Evolutionary conservation across 805 yeast species (phyloP).

Genomic region (Cyberlindnera lachancei): DNA sequence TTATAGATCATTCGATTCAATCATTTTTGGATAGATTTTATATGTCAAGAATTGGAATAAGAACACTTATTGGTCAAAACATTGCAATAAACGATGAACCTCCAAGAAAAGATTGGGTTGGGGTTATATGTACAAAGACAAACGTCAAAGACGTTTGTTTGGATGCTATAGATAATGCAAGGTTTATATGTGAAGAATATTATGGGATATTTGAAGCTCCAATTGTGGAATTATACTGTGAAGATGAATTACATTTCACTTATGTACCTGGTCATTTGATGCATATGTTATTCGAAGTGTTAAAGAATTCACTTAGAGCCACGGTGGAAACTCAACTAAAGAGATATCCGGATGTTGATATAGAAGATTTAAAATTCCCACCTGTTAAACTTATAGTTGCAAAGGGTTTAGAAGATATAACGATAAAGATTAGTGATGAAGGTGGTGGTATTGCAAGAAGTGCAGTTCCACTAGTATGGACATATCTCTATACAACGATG

Average conservation of each 20-base stretch:
- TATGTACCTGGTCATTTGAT: constrained; percentile 90
- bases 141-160: constrained; percentile 76
- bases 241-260: constrained; percentile 65
- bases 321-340: constrained; percentile 76
- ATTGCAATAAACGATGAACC: constrained; percentile 73
- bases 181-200: constrained; percentile 86
- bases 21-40: constrained; percentile 79
- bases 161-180: constrained; percentile 85
- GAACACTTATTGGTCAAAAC: constrained; percentile 94
- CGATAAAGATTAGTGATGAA: constrained; percentile 84
- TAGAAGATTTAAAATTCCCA: constrained; percentile 67
- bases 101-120: constrained; percentile 64
- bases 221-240: constrained; percentile 65
- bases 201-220: constrained; percentile 86
- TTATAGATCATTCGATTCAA: constrained; percentile 68
- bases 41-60: constrained; percentile 84
- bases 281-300: constrained; percentile 84
- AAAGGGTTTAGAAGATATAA: constrained; percentile 85
- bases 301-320: constrained; percentile 82
- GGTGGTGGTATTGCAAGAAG: constrained; percentile 91
- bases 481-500: constrained; percentile 85
- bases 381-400: constrained; percentile 82
- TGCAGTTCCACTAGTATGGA: constrained; percentile 82
- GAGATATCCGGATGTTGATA: constrained; percentile 26
- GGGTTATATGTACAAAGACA: constrained; percentile 80